phyloP scores from a whole-genome alignment of 2,329 filamentous ascomycete species.

The Pseudogymnoascus sp. region DNA sequence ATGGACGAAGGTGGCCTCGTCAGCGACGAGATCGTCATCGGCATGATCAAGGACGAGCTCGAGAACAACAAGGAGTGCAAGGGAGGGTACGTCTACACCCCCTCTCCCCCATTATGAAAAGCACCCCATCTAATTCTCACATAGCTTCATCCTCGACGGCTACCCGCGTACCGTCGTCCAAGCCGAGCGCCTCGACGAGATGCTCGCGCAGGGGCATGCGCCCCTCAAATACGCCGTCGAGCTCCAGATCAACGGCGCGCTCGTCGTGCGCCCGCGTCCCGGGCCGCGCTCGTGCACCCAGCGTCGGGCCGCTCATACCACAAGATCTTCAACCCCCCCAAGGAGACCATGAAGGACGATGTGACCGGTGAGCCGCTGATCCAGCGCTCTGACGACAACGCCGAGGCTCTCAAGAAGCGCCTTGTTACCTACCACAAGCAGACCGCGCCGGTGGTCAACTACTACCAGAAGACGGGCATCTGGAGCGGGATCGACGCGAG shows the following conservation, averaged over 20 bases:
- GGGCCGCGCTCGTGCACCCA: too few relatives aligned
- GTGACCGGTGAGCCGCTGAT: slow-evolving; percentile 93
- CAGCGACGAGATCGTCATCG: slow-evolving; percentile 98
- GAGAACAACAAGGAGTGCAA: slow-evolving; percentile 92
- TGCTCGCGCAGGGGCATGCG: too few relatives aligned
- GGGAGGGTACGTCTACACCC: slow-evolving; percentile 65
- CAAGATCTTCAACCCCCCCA: slow-evolving; percentile 97
- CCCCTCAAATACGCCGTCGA: slow-evolving; percentile 92
- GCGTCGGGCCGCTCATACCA: slow-evolving; percentile 96
- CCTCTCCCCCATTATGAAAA: neutral
- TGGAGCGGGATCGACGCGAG: slow-evolving; percentile 94
- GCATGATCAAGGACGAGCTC: slow-evolving; percentile 98
- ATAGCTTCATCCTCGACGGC: slow-evolving; percentile 94
- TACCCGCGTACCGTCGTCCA: slow-evolving; percentile 96
- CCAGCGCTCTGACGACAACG: slow-evolving; percentile 96
- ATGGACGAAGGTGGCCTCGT: slow-evolving; percentile 98
- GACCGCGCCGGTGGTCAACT: slow-evolving; percentile 84
- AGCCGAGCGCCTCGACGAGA: slow-evolving; percentile 87
- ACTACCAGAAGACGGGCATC: slow-evolving; percentile 97
- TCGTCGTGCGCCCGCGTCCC: too few relatives aligned
- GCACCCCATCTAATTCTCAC: slow-evolving; percentile 16
- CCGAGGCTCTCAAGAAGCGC: slow-evolving; percentile 90
- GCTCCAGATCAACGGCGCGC: slow-evolving; percentile 90
- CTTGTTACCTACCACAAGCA: slow-evolving; percentile 89
- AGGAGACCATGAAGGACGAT: slow-evolving; percentile 90